Conservation (phyloP, 257 asterid species). For the Nicotiana attenuata region DNA sequence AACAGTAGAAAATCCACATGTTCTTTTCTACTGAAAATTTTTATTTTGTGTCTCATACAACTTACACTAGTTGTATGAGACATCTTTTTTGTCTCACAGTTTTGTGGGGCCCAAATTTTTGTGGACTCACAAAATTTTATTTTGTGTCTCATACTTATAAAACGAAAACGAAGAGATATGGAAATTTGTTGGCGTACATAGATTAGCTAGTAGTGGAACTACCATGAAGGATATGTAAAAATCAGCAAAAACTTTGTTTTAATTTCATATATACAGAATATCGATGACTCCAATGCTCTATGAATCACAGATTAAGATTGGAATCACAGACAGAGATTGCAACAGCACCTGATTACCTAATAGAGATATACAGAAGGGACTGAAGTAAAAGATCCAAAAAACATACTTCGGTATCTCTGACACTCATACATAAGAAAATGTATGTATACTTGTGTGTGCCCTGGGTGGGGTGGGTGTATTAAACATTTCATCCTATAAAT, state of each 20-base stretch:
- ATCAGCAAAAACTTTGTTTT: too few relatives aligned
- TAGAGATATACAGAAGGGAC: background rate
- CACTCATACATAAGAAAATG: too few relatives aligned
- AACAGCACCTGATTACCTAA: background rate
- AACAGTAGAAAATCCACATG: background rate
- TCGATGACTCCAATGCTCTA: background rate
- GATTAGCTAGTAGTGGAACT: background rate
- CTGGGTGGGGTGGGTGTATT: background rate
- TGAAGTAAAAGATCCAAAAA: background rate
- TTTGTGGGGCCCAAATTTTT: too few relatives aligned
- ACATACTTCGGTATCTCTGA: too few relatives aligned
- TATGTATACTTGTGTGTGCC: background rate
- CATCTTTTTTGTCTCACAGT: too few relatives aligned
- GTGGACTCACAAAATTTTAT: too few relatives aligned
- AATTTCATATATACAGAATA: too few relatives aligned
- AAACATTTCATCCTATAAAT: too few relatives aligned
- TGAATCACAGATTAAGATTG: background rate
- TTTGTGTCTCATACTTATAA: too few relatives aligned
- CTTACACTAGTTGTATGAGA: too few relatives aligned
- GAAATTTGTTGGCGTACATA: background rate
- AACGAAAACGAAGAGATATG: background rate
- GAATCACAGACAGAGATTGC: background rate
- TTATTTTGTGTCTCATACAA: too few relatives aligned
- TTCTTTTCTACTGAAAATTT: background rate
- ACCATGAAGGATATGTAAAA: background rate